Percentiles rank a stretch among this genome's conserved stretches.
Conservation (phyloP, 2,329 filamentous ascomycete species). For the Penicillium sp. region DNA sequence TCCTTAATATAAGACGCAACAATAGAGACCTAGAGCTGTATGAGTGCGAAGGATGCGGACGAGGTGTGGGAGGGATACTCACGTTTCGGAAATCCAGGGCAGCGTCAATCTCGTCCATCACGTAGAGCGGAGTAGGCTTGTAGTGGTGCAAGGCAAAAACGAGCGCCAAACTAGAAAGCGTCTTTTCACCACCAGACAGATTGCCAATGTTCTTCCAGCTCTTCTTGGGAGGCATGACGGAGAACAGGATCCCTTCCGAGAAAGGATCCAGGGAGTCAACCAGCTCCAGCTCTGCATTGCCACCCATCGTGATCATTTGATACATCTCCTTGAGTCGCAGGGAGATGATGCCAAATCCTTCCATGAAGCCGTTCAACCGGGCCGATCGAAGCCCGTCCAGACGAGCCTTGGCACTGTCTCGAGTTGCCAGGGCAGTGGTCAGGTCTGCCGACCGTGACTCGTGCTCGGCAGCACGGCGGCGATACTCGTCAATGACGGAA, state of each 20-base stretch:
- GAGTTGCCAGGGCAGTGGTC: constrained; percentile 68
- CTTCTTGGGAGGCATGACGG: constrained; percentile 99
- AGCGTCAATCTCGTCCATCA: constrained; percentile 99
- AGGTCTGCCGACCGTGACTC: constrained; percentile 79
- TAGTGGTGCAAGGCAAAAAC: constrained; percentile 99
- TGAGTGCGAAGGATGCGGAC: background rate
- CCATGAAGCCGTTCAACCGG: constrained; percentile 95
- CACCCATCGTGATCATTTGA: constrained; percentile 99
- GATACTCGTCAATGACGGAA: constrained; percentile 82
- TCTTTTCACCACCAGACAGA: constrained; percentile 94
- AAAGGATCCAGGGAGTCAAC: constrained; percentile 96
- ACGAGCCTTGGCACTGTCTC: constrained; percentile 85
- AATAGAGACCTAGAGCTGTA: constrained; percentile 74
- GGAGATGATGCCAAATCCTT: constrained; percentile 91
- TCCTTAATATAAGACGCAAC: constrained; percentile 99
- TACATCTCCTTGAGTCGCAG: constrained; percentile 98
- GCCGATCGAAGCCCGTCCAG: constrained; percentile 88
- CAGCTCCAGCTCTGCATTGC: constrained; percentile 94
- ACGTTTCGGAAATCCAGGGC: constrained; percentile 97
- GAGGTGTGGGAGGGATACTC: constrained; percentile 46
- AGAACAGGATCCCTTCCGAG: constrained; percentile 93
- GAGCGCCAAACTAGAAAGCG: constrained; percentile 82
- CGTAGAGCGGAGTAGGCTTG: constrained; percentile 94
- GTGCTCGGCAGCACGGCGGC: constrained; percentile 79
- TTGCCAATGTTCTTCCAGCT: constrained; percentile 99